A percentile compares a stretch with the other conserved stretches of the same genome.
These are phyloP conservation scores for Lippia alba DNA, from an alignment of 305 asterid genomes.

Conservation along the genomic window DNA sequence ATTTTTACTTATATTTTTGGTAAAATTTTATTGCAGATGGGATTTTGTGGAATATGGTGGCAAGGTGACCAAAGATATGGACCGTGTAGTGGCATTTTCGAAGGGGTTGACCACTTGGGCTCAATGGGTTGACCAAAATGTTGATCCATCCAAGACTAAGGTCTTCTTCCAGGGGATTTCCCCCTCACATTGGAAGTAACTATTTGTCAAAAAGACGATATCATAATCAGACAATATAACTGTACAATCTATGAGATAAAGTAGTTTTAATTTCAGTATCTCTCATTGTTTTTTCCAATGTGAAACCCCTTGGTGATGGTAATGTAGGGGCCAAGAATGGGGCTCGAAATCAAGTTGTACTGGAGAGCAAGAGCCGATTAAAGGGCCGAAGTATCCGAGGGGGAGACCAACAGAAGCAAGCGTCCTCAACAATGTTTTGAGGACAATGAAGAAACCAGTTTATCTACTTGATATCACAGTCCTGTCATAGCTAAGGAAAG, in stretches of 20 bases:
- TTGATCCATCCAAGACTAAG: slow-evolving; percentile 60
- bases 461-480: slow-evolving; percentile 54
- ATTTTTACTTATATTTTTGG: background rate
- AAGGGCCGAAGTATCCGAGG: slow-evolving; percentile 32
- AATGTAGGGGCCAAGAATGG: slow-evolving; percentile 38
- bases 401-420: slow-evolving; percentile 33
- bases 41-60: slow-evolving; percentile 72
- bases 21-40: slow-evolving; percentile 51
- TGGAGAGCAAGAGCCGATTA: slow-evolving; percentile 42
- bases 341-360: slow-evolving; percentile 39
- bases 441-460: slow-evolving; percentile 44
- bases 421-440: slow-evolving; percentile 44
- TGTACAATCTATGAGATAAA: too few relatives aligned
- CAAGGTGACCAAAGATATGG: slow-evolving; percentile 60
- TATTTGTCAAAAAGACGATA: background rate
- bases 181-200: slow-evolving; percentile 71
- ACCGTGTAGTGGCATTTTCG: slow-evolving; percentile 60
- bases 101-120: slow-evolving; percentile 78
- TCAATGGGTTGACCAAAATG: slow-evolving; percentile 67
- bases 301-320: too few relatives aligned
- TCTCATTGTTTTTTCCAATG: too few relatives aligned
- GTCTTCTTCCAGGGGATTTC: slow-evolving; percentile 82
- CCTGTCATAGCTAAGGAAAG: slow-evolving; percentile 58
- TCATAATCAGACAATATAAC: too few relatives aligned
- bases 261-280: too few relatives aligned